phyloP scores from a whole-genome alignment of 352 stramenopile genomes.

The Phytophthora pseudosyringae region DNA sequence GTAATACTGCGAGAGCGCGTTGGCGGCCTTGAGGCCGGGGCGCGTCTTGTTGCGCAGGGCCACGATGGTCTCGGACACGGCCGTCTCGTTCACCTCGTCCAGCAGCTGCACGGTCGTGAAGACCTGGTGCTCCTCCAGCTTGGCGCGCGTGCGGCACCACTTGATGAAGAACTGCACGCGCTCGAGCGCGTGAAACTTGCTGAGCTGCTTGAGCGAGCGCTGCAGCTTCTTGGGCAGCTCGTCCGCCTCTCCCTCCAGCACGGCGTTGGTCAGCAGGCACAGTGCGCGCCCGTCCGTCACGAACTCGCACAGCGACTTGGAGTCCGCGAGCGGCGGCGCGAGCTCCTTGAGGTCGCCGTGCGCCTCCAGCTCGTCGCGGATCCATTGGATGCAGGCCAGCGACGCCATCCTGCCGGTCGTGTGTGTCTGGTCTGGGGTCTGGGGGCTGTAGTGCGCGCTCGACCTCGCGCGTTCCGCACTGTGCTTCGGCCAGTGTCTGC shows the following conservation, averaged over 20 bases:
- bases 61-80: constrained; percentile 65
- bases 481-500: constrained; percentile 19
- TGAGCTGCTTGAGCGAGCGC: constrained; percentile 66
- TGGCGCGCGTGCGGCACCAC: constrained; percentile 64
- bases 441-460: background rate
- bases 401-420: constrained; percentile 30
- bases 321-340: constrained; percentile 33
- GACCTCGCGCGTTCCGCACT: constrained; percentile 10
- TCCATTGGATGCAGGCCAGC: constrained; percentile 57
- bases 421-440: background rate
- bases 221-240: constrained; percentile 77
- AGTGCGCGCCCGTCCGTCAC: constrained; percentile 81
- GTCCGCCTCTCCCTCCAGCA: constrained; percentile 30
- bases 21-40: constrained; percentile 33
- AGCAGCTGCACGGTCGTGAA: constrained; percentile 85
- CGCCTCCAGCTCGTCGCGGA: constrained; percentile 57
- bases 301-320: constrained; percentile 66
- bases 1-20: constrained; percentile 41
- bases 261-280: constrained; percentile 66
- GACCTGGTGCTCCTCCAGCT: constrained; percentile 72
- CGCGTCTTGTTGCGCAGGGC: constrained; percentile 70
- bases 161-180: constrained; percentile 89
- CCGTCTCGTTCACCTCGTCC: constrained; percentile 76
- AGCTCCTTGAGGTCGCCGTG: constrained; percentile 40
- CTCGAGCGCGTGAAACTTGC: constrained; percentile 85